phyloP scores from a whole-genome alignment of 371 early-diverging fungal genomes.

The Mortierella sp. region DNA sequence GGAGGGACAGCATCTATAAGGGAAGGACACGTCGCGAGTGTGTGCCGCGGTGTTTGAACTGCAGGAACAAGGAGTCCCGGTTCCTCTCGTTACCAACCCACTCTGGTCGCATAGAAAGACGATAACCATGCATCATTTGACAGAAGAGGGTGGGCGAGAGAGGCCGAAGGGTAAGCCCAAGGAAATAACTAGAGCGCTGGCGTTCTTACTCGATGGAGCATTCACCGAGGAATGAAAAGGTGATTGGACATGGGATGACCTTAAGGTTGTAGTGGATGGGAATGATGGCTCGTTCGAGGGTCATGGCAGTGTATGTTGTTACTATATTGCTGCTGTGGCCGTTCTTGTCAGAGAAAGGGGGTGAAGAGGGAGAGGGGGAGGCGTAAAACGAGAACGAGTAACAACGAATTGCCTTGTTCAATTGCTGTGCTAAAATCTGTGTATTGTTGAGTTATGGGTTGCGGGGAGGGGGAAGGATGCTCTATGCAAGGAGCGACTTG shows the following conservation, averaged over 20 bases:
- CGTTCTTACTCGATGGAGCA: constrained; percentile 26
- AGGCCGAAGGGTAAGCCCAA: neutral
- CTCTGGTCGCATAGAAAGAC: neutral
- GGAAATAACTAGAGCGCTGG: neutral
- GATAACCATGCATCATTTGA: neutral
- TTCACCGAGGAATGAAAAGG: constrained; percentile 28
- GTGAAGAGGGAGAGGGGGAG: neutral
- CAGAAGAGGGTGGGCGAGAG: neutral
- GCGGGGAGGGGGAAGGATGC: no score
- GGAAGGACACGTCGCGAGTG: neutral
- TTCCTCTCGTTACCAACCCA: neutral
- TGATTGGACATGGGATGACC: constrained; percentile 28
- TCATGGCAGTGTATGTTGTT: neutral
- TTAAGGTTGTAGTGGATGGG: constrained; percentile 30
- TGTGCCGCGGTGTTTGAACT: neutral
- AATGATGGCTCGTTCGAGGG: constrained; percentile 24
- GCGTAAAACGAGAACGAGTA: no score
- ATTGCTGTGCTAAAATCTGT: neutral
- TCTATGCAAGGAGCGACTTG: no score
- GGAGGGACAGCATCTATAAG: neutral
- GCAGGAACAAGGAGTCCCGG: neutral
- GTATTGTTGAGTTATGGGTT: no score
- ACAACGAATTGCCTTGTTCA: neutral
- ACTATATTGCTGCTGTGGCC: no score
- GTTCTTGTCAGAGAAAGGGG: neutral